Percentiles rank a stretch among this genome's conserved stretches.
These are phyloP conservation scores for Cryptococcus sp. DNA, from an alignment of 1,284 basidiomycete genomes.

Conservation along the genomic window DNA sequence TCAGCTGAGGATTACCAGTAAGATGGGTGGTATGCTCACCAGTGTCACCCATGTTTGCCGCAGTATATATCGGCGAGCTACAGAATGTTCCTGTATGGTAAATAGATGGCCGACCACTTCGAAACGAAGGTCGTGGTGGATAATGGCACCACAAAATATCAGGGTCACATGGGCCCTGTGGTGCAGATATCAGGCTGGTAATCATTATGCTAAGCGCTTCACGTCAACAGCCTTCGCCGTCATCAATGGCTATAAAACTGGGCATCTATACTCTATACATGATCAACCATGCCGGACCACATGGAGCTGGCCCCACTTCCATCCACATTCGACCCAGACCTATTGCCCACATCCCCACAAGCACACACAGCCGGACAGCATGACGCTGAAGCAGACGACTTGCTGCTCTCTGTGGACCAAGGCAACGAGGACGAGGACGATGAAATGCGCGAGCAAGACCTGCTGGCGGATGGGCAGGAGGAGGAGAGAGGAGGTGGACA, in stretches of 20 bases:
- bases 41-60: slow-evolving; percentile 17
- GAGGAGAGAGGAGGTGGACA: slow-evolving; percentile 4
- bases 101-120: too few species aligned
- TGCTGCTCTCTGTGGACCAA: background rate
- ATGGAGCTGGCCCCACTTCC: slow-evolving; percentile 15
- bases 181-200: too few species aligned
- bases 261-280: too few species aligned
- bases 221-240: too few species aligned
- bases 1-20: background rate
- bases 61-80: background rate
- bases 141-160: too few species aligned
- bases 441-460: slow-evolving; percentile 1
- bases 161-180: too few species aligned
- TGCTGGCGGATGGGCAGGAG: slow-evolving; percentile 5
- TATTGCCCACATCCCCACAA: slow-evolving; percentile 1
- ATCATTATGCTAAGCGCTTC: too few species aligned
- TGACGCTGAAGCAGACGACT: background rate
- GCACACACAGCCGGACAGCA: background rate
- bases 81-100: too few species aligned
- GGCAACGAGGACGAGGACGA: background rate
- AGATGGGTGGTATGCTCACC: slow-evolving; percentile 7
- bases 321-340: slow-evolving; percentile 19
- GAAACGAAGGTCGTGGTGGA: too few species aligned
- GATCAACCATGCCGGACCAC: background rate
- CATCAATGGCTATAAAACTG: too few species aligned